Evolutionary conservation across 208 protist genomes (phyloP), one percentile per base, ranked within the genome.

Genomic region (Crithidia expoeki): DNA sequence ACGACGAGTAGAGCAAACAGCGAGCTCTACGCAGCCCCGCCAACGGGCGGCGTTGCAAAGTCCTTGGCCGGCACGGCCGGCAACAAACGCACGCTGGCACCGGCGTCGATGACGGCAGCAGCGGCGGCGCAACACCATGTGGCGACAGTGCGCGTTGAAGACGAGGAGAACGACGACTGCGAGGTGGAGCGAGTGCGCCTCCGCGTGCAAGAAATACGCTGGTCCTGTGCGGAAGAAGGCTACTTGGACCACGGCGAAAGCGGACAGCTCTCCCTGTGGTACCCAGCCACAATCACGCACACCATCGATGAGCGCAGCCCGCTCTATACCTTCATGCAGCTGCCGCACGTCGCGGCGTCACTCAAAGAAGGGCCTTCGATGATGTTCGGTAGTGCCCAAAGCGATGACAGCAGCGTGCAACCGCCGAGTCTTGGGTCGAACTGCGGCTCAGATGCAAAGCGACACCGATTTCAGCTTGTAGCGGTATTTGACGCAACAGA

Each of bases 401-500:
- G 38, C 61, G 53, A 58, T 28, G 47, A 59, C 7, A 34, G 44
- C 50, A 51, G 33, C 19, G 57, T 71, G 32, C 57, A 72, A 21
- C 65, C 63, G 40, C 59, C 61, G 21, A 68, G 58, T n/a, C 23
- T 28, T 6, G 19, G 44, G 12, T 7, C 46, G 16, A 60, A 17
- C n/a, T n/a, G n/a, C n/a, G 44, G 44, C 21, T 30, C 38, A 11
- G 34, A 55, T 17, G 3, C 59, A 1, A 38, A 34, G 21, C 68
- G 33, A 4, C 69, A 73, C 4, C 69, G 61, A 1, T 94, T 95
- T 76, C 90, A 95, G 62, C 74, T 95, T 25, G 85, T 94, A 11
- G 90, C 84, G 4, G 88, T 89, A 19, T 92, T 93, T 56, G 88
- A 93, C 12, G 90, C 90, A 28, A 86, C 77, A 14, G 88, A 95